A percentile compares a stretch with the other conserved stretches of the same genome.
These are phyloP conservation scores for Leptographium radiaticola DNA, from an alignment of 2,329 filamentous ascomycete genomes.

Conservation along the genomic window DNA sequence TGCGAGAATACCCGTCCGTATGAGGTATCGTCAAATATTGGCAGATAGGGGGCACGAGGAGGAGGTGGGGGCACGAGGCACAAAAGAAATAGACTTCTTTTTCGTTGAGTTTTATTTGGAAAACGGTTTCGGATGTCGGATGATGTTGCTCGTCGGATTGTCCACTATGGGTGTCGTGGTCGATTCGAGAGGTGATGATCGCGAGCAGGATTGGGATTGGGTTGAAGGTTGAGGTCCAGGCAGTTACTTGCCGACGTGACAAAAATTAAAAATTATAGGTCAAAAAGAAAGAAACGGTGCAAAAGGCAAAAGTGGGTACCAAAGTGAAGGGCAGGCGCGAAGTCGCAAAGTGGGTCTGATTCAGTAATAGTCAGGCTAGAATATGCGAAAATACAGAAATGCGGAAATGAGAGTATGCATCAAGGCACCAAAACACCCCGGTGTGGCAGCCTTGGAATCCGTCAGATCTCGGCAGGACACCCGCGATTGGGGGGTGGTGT, in stretches of 20 bases:
- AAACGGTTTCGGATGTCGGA: neutral
- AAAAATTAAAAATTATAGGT: neutral
- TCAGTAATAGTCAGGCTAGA: neutral
- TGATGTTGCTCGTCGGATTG: neutral
- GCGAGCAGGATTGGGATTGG: neutral
- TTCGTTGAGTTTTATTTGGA: neutral
- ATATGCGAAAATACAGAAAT: neutral
- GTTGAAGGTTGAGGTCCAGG: neutral
- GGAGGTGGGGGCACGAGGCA: neutral
- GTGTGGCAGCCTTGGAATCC: no score
- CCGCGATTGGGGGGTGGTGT: no score
- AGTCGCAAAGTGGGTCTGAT: neutral
- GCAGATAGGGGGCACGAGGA: neutral
- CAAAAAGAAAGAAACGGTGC: neutral
- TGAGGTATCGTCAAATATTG: neutral
- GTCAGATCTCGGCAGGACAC: no score
- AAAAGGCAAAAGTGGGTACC: neutral
- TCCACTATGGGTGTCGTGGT: neutral
- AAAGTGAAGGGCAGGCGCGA: neutral
- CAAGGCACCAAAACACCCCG: neutral
- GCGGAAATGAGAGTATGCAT: neutral
- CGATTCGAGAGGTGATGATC: neutral
- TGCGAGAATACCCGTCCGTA: neutral
- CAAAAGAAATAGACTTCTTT: neutral
- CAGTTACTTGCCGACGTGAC: neutral